Evolutionary conservation across 306 rosid species (phyloP), one percentile per base, ranked within the genome.

Genomic region (Sindora glabra): DNA sequence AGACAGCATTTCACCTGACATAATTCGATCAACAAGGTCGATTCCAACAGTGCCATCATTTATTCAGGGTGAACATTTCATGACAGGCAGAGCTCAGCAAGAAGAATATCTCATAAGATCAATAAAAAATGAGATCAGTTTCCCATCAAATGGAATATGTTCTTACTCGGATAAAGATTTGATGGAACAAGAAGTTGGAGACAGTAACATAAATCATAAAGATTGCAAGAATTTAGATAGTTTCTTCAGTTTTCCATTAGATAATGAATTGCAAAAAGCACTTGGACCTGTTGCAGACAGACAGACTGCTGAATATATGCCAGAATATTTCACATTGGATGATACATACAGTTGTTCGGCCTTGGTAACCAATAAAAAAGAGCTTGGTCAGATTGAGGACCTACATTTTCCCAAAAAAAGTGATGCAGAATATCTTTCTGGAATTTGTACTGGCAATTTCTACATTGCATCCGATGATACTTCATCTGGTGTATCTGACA

Each of bases 221-320:
- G 54, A 22, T 53, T 24, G 24, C 47, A 51, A 49, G 52, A 63
- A 34, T 47, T 34, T 33, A 54, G 55, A 65, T 15, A 68, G 52
- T 68, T 64, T 66, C 52, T 68, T 67, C 57, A 65, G 63, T 48
- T 76, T 81, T 65, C 83, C 85, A 6, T 56, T 75, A 3, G 83
- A 68, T 48, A 62, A 68, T 63, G 96, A 80, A 71, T 83, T 83
- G 68, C 82, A 78, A 63, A 60, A 70, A 76, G 85, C 80, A 60
- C 79, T 81, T 70, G 90, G 79, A 38, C 65, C 82, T 50, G 29
- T 64, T 75, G 44, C 68, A 17, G 66, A 56, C 67, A 14, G 42
- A 21, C 67, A 62, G 16, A 36, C 72, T 10, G 15, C 57, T 39
- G 83, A 77, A 39, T 57, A 60, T 40, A 17, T 68, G 40, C 39